phyloP scores from a whole-genome alignment of 169 alveolate species.

The Plasmodium gaboni region DNA sequence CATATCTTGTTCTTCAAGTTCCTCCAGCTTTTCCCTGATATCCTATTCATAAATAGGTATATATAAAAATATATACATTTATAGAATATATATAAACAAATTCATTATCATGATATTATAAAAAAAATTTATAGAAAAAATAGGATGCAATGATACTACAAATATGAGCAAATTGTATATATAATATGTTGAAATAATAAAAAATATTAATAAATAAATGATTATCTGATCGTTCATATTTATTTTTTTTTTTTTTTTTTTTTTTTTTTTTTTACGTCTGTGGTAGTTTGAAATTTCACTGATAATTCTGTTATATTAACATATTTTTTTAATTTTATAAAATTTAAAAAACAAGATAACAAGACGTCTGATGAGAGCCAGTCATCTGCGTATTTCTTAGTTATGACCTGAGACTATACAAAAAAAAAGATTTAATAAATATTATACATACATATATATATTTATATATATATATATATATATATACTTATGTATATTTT shows the following conservation, averaged over 20 bases:
- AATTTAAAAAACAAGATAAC: slow-evolving; percentile 56
- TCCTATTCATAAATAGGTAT: slow-evolving; percentile 14
- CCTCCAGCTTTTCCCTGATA: slow-evolving; percentile 48
- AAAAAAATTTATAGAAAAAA: background rate
- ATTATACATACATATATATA: background rate
- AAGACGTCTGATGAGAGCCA: slow-evolving; percentile 72
- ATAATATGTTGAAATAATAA: too few species aligned
- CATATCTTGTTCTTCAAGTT: slow-evolving; percentile 67
- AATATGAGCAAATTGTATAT: too few species aligned
- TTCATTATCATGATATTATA: background rate
- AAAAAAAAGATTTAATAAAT: background rate
- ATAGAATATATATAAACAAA: background rate
- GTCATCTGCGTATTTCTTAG: slow-evolving; percentile 51
- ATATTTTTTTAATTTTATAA: slow-evolving; percentile 44
- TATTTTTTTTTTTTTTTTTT: slow-evolving; percentile 7
- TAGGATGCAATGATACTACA: too few species aligned
- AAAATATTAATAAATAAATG: too few species aligned
- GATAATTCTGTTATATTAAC: slow-evolving; percentile 68
- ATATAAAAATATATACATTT: background rate
- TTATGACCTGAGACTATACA: slow-evolving; percentile 33
- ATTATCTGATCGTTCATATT: too few species aligned
- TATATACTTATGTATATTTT: background rate
- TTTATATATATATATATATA: background rate
- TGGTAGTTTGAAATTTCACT: slow-evolving; percentile 49
- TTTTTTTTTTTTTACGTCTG: slow-evolving; percentile 35